Base-by-base conservation (phyloP, 1,284 basidiomycete genomes). In the Rhodotorula glutinis region DNA sequence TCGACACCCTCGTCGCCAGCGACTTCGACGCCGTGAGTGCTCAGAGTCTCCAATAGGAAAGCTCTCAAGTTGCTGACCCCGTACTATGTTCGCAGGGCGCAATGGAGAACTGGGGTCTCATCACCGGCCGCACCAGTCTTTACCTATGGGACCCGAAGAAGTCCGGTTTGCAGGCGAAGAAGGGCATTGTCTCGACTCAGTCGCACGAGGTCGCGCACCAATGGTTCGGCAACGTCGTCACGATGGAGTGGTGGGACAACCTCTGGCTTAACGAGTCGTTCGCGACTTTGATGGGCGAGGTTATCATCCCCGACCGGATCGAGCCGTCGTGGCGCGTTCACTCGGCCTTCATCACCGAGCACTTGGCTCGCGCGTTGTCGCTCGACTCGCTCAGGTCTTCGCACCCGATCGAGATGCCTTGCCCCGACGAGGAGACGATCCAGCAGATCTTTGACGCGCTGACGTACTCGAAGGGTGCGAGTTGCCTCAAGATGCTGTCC, bases 381-480 rank as follows among this genome's bases (percentile, higher is more conserved):
- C 84, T 97, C 63, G 95, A 98, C 76, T 86, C 90, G 16, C 92
- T 94, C 78, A 82, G 90, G 21, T 95, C 92, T 21, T 94, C 91
- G 41, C 95, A 98, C 79, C 90, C 94, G 1, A 92, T 98, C 76
- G 92, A 98, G 79, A 91, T 97, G 27, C 88, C 89, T 14, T 92
- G 89, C 76, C 90, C 90, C 0, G 90, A 94, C 51, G 70, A 72
- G 53, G 62, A 65, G 9, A 73, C 64, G 53, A 66, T 71, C n/a
- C 62, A 68, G 53, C 70, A 69, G 53, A 68, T 59, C 46, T 73
- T 70, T 25, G 69, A 66, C 41, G 66, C 64, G 40, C 57, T 66
- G 38, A 69, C 63, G 61, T 59, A 87, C 87, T 43, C 30, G 38
- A 38, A 93, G 93, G 91, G 90, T 55, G 91, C 87, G 25, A 89